Evolutionary conservation across 1,284 basidiomycete species (phyloP), one percentile per base, ranked within the genome.

Genomic region (Phellopilus nigrolimitatus): DNA sequence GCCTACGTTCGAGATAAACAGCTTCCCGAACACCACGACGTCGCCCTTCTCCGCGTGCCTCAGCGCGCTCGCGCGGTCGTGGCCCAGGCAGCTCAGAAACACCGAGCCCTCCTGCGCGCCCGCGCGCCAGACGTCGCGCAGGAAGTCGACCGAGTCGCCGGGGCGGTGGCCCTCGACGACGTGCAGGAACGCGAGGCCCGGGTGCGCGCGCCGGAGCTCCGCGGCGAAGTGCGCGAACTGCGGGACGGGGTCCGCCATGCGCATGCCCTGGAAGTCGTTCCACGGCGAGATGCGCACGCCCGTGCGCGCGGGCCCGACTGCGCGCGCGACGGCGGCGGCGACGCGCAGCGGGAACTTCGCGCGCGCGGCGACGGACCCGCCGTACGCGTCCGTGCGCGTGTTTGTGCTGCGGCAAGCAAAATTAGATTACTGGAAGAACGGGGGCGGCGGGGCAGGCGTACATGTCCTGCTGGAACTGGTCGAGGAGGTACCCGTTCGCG

Each of bases 181-280:
- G 60, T 87, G 83, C 13, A 83, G 53, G 59, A 81, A 85, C 1
- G 78, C 79, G 6, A 84, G 64, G 7, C 70, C 59, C 15, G 79
- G 75, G 59, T 74, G 69, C 1, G 54, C 51, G 4, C 56, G 42
- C 28, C 63, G 62, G 4, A 74, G 49, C 4, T 60, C 43, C 0
- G 59, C 50, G n/a, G 71, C 61, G 39, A 76, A 59, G 55, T 72
- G 61, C 6, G 61, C 55, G 59, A 72, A 76, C 33, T 70, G 70
- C 10, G 71, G 67, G n/a, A 71, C 56, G 0, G 74, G 72, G 51
- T 72, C 63, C 21, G 59, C 51, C 60, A 70, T 67, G 60, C 62
- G 56, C 62, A 70, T 69, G 19, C 55, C 54, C 38, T 67, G 50
- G 44, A 33, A 56, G 33, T 17, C 41, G 39, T 59, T 58, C 59